Evolutionary conservation across 1,284 basidiomycete species (phyloP).

Genomic region (Amylostereum chailletii): DNA sequence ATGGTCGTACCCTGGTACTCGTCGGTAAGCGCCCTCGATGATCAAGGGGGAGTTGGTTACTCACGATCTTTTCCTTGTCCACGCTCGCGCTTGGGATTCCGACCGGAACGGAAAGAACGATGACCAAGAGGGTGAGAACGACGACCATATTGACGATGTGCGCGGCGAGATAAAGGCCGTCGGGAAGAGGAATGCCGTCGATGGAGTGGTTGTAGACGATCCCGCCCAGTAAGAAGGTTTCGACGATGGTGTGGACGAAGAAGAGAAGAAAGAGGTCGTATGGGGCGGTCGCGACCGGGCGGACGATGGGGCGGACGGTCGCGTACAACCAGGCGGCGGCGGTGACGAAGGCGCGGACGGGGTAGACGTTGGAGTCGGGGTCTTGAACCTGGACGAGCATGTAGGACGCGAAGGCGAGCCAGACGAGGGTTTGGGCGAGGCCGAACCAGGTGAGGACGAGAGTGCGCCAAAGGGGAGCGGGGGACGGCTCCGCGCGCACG

Average conservation of each 20-base stretch:
- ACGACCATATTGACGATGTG: conserved; percentile 34
- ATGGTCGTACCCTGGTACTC: conserved; percentile 37
- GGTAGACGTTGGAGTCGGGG: conserved; percentile 21
- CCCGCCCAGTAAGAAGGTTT: conserved; percentile 37
- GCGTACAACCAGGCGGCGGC: conserved; percentile 52
- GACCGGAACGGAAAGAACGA: conserved; percentile 50
- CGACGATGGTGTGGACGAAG: conserved; percentile 31
- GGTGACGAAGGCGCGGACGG: conserved; percentile 29
- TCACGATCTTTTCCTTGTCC: conserved; percentile 42
- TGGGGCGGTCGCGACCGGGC: conserved; percentile 36
- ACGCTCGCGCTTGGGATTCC: conserved; percentile 41
- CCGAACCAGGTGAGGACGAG: conserved; percentile 41
- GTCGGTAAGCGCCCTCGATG: background rate
- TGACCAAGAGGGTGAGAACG: conserved; percentile 27
- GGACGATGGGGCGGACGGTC: conserved; percentile 29
- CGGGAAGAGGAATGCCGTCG: conserved; percentile 27
- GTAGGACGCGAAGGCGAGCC: conserved; percentile 42
- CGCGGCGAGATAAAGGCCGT: conserved; percentile 19
- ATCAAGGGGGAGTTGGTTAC: background rate
- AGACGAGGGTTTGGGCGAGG: conserved; percentile 38
- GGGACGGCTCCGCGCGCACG: conserved; percentile 5
- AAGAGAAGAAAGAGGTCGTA: conserved; percentile 47
- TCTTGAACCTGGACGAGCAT: conserved; percentile 20
- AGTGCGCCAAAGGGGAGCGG: conserved; percentile 47
- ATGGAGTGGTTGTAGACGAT: conserved; percentile 38